Conservation (phyloP, 768 basidiomycete species). For the Sporobolomyces roseus region DNA sequence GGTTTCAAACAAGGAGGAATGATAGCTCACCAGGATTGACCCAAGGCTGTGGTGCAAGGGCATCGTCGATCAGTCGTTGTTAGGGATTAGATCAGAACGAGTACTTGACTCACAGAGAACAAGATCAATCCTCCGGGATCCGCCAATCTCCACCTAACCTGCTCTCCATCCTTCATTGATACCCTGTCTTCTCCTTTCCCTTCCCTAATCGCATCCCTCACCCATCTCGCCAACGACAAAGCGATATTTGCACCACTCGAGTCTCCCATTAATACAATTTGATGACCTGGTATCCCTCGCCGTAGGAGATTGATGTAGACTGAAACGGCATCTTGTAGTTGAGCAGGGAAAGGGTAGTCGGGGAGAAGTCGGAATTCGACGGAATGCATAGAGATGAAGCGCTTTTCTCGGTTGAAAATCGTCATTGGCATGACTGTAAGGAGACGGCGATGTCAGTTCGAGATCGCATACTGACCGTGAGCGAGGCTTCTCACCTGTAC, state of each 20-base stretch:
- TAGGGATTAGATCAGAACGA: background rate
- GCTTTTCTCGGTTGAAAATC: conserved; percentile 16
- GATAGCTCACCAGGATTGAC: conserved; percentile 10
- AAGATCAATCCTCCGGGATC: conserved; percentile 18
- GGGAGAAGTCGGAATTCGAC: conserved; percentile 65
- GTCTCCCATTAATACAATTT: conserved; percentile 69
- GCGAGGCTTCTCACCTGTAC: too few relatives aligned
- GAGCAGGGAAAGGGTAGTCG: conserved; percentile 63
- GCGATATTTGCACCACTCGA: conserved; percentile 75
- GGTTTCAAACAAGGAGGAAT: background rate
- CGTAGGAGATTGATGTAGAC: conserved; percentile 66
- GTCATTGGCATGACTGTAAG: conserved; percentile 6
- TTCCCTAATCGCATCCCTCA: conserved; percentile 27
- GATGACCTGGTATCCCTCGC: conserved; percentile 23
- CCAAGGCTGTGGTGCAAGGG: conserved; percentile 24
- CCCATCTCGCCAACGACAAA: conserved; percentile 46
- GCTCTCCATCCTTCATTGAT: background rate
- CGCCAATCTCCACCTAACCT: background rate
- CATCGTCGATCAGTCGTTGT: background rate
- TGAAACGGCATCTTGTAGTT: conserved; percentile 67
- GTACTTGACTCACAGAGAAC: conserved; percentile 22
- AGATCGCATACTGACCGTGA: too few relatives aligned
- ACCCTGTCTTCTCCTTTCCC: background rate
- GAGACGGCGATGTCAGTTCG: too few relatives aligned
- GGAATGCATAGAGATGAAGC: conserved; percentile 11